Percentiles rank a stretch among this genome's conserved stretches.
Evolutionary conservation across 768 basidiomycete species (phyloP).

Genomic region (Pisolithus microcarpus): DNA sequence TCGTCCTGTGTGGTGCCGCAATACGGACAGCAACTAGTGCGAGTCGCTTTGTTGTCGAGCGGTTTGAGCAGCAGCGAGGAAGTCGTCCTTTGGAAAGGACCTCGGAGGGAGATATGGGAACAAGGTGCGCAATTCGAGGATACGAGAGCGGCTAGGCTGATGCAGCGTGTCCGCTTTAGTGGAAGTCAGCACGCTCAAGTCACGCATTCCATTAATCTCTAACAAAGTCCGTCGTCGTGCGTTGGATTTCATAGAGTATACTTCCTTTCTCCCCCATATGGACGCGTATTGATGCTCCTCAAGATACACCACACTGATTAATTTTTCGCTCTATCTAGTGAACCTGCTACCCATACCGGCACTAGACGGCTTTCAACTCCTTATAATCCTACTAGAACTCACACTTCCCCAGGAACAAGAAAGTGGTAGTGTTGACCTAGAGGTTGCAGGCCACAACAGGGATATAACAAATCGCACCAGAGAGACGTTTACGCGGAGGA

Average conservation of each 20-base stretch:
- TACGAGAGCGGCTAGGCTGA: neutral
- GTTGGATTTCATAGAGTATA: conserved; percentile 50
- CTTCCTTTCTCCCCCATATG: conserved; percentile 4
- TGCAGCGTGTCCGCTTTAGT: conserved; percentile 32
- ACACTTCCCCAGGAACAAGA: conserved; percentile 2
- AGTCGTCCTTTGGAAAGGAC: conserved; percentile 70
- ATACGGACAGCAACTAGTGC: conserved; percentile 43
- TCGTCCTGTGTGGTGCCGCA: conserved; percentile 50
- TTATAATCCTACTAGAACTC: conserved; percentile 30
- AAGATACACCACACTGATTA: conserved; percentile 59
- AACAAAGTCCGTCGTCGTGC: conserved; percentile 17
- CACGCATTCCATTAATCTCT: conserved; percentile 24
- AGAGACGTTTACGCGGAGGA: conserved; percentile 3
- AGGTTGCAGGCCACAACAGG: conserved; percentile 8
- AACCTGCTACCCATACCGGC: conserved; percentile 70
- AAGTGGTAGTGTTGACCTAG: conserved; percentile 14
- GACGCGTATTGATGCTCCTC: neutral
- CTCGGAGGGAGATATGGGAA: conserved; percentile 54
- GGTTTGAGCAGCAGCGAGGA: conserved; percentile 6
- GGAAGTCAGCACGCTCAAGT: conserved; percentile 39
- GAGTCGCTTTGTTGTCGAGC: conserved; percentile 39
- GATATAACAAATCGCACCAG: neutral
- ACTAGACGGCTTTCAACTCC: conserved; percentile 64
- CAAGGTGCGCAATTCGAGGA: conserved; percentile 42
- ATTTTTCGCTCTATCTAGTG: conserved; percentile 75